Evolutionary conservation across 2,329 filamentous ascomycete species (phyloP).

Genomic region (Cercospora beticola): DNA sequence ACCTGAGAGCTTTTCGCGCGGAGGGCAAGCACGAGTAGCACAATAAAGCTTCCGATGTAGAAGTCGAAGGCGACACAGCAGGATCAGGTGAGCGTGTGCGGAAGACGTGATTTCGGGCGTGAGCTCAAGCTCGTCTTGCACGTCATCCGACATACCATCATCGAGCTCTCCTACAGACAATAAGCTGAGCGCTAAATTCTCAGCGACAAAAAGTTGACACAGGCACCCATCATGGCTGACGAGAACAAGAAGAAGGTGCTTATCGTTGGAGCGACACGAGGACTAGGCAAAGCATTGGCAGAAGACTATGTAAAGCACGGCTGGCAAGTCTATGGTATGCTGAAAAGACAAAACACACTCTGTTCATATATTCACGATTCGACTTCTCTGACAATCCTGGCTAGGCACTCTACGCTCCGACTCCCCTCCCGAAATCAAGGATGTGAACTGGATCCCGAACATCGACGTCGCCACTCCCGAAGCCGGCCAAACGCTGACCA

Average conservation of each 20-base stretch:
- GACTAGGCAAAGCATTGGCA: constrained; percentile 6
- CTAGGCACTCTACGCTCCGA: constrained; percentile 5
- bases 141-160: not conserved
- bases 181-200: not conserved
- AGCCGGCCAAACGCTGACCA: constrained; percentile 27
- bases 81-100: not conserved
- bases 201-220: not conserved
- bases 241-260: constrained; percentile 1
- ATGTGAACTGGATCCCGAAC: constrained; percentile 20
- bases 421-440: constrained; percentile 44
- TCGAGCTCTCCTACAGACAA: not conserved
- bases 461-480: constrained; percentile 25
- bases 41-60: not conserved
- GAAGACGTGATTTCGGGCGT: not conserved
- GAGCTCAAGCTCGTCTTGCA: not conserved
- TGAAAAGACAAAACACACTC: not conserved
- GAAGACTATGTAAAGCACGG: constrained; percentile 3
- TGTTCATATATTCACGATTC: not conserved
- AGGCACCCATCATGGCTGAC: not conserved
- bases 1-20: not conserved
- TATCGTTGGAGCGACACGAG: constrained; percentile 8
- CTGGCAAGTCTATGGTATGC: constrained; percentile 5
- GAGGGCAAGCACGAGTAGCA: not conserved
- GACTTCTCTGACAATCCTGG: not conserved
- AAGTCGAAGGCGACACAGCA: not conserved